phyloP scores from a whole-genome alignment of 1,284 basidiomycete species.

The Ustilago bromivora region DNA sequence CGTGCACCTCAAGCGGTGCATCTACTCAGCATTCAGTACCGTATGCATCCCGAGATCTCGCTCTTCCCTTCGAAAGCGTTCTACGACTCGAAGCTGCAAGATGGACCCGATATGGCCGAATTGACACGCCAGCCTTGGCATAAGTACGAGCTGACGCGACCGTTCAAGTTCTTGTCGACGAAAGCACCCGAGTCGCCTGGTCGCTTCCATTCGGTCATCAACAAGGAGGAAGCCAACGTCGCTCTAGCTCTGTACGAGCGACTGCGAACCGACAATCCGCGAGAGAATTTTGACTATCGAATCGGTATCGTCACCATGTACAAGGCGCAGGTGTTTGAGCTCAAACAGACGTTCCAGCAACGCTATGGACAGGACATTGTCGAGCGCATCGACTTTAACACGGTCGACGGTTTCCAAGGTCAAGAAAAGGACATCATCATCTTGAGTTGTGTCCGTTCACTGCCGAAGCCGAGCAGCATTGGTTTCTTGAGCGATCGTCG shows the following conservation, averaged over 20 bases:
- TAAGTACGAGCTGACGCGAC: conserved; percentile 79
- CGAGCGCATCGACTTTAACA: conserved; percentile 87
- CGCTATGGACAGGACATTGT: conserved; percentile 80
- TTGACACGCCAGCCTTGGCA: conserved; percentile 93
- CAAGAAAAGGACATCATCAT: conserved; percentile 99
- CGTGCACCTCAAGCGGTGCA: conserved; percentile 84
- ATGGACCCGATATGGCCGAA: conserved; percentile 87
- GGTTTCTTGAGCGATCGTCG: conserved; percentile 76
- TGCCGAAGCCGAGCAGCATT: conserved; percentile 71
- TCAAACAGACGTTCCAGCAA: conserved; percentile 79
- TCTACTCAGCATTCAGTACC: conserved; percentile 96
- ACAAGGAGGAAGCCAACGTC: conserved; percentile 80
- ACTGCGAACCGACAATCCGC: conserved; percentile 75
- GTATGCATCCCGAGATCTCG: conserved; percentile 98
- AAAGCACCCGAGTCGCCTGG: conserved; percentile 74
- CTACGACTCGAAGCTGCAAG: conserved; percentile 83
- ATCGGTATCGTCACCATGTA: conserved; percentile 97
- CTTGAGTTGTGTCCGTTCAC: conserved; percentile 94
- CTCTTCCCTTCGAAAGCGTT: conserved; percentile 88
- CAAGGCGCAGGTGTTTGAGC: conserved; percentile 85
- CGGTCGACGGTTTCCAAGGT: conserved; percentile 99
- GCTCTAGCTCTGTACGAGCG: conserved; percentile 84
- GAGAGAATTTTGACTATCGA: conserved; percentile 78
- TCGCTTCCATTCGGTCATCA: conserved; percentile 80
- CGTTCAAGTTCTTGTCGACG: conserved; percentile 82